These are phyloP conservation scores for Arabidopsis hybrid DNA, from an alignment of 441 rosid genomes.

Conservation along the genomic window DNA sequence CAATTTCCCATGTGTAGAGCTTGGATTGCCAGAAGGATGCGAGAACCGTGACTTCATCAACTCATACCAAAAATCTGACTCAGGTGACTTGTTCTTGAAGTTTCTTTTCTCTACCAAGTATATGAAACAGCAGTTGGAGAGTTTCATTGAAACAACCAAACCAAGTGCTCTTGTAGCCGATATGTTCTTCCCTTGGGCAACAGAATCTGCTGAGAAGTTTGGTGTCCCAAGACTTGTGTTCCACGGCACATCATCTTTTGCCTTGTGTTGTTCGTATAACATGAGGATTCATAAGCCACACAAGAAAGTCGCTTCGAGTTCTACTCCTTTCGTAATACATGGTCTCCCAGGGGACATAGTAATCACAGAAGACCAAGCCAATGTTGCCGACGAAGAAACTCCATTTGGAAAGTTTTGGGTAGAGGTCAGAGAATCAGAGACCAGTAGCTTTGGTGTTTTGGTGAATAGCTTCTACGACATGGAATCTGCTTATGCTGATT, in stretches of 20 bases:
- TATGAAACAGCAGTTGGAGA: constrained; percentile 57
- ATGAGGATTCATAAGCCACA: constrained; percentile 49
- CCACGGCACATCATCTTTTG: constrained; percentile 53
- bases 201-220: constrained; percentile 52
- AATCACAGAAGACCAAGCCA: constrained; percentile 41
- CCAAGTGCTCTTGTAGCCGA: constrained; percentile 68
- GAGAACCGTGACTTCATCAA: constrained; percentile 50
- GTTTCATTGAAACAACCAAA: constrained; percentile 46
- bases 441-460: constrained; percentile 57
- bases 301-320: constrained; percentile 51
- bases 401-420: constrained; percentile 32
- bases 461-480: constrained; percentile 77
- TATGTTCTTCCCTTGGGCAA: constrained; percentile 67
- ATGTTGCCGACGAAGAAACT: constrained; percentile 30
- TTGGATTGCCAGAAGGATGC: constrained; percentile 63
- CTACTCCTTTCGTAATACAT: constrained; percentile 59
- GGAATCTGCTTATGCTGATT: constrained; percentile 58
- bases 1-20: constrained; percentile 53
- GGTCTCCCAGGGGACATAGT: constrained; percentile 59
- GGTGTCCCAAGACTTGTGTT: constrained; percentile 66
- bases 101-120: constrained; percentile 46
- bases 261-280: constrained; percentile 46
- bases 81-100: constrained; percentile 31
- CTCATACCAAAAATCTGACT: neutral
- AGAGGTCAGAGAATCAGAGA: constrained; percentile 38